These are phyloP conservation scores for Pythium sp. DNA, from an alignment of 352 stramenopile genomes.

Conservation along the genomic window DNA sequence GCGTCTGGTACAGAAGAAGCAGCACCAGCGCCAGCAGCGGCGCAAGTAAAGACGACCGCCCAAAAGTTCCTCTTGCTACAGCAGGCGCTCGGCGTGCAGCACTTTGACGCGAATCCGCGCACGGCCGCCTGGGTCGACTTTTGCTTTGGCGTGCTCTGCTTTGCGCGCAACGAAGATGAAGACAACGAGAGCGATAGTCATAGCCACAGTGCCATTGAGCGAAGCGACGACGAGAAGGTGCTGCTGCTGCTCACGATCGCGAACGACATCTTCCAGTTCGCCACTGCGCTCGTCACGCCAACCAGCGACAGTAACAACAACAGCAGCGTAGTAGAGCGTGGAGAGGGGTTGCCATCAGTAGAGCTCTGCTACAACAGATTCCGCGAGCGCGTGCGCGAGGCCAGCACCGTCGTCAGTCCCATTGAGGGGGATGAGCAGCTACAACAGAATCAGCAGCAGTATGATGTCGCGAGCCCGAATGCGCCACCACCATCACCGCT, in stretches of 20 bases:
- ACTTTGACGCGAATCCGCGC: conserved; percentile 50
- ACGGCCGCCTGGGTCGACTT: conserved; percentile 57
- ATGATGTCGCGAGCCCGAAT: conserved; percentile 4
- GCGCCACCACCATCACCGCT: background rate
- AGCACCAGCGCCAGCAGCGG: background rate
- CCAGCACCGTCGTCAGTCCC: background rate
- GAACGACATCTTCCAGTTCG: conserved; percentile 53
- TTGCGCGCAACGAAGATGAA: conserved; percentile 45
- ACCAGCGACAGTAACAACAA: conserved; percentile 6
- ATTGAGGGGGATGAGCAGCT: background rate
- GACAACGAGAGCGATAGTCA: background rate
- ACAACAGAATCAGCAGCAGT: background rate
- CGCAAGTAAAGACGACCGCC: conserved; percentile 1
- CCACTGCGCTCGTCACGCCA: conserved; percentile 24
- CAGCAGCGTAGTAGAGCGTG: background rate
- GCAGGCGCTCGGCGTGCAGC: conserved; percentile 38
- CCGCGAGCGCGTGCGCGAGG: conserved; percentile 25
- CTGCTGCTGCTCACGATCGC: conserved; percentile 46
- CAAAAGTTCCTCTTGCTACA: conserved; percentile 36
- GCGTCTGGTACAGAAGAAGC: background rate
- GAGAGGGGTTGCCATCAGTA: conserved; percentile 21
- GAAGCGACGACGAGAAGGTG: conserved; percentile 27
- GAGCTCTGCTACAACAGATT: conserved; percentile 43
- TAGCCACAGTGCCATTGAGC: background rate
- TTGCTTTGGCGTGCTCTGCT: conserved; percentile 63